phyloP scores from a whole-genome alignment of 371 early-diverging fungal species.

The Mortierella sp. region DNA sequence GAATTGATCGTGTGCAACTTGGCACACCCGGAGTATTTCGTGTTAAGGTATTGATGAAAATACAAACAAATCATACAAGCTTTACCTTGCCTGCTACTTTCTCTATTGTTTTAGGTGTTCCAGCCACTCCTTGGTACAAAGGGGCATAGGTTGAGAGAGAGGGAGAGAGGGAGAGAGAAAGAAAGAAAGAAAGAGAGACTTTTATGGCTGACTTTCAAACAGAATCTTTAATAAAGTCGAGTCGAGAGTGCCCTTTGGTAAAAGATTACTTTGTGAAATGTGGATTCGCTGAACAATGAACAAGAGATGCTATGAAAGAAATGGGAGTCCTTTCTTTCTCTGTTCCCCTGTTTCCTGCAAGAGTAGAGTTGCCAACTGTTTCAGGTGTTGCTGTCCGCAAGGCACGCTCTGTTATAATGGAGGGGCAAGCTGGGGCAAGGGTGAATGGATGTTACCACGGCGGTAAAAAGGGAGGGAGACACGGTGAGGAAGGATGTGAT shows the following conservation, averaged over 20 bases:
- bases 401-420: not conserved
- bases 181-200: not conserved
- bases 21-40: too few species aligned
- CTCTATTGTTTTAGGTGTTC: conserved; percentile 2
- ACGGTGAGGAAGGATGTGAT: not conserved
- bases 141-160: not conserved
- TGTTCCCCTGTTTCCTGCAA: not conserved
- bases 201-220: too few species aligned
- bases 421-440: not conserved
- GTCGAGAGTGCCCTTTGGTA: too few species aligned
- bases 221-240: too few species aligned
- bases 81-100: not conserved
- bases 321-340: not conserved
- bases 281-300: too few species aligned
- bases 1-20: not conserved
- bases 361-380: not conserved
- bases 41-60: too few species aligned
- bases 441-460: not conserved
- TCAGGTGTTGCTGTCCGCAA: not conserved
- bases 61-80: not conserved
- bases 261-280: too few species aligned
- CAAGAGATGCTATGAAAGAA: too few species aligned
- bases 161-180: not conserved
- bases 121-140: too few species aligned
- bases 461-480: not conserved